These are phyloP conservation scores for Hypoxylon crocopeplum DNA, from an alignment of 495 filamentous ascomycete genomes.

Conservation along the genomic window DNA sequence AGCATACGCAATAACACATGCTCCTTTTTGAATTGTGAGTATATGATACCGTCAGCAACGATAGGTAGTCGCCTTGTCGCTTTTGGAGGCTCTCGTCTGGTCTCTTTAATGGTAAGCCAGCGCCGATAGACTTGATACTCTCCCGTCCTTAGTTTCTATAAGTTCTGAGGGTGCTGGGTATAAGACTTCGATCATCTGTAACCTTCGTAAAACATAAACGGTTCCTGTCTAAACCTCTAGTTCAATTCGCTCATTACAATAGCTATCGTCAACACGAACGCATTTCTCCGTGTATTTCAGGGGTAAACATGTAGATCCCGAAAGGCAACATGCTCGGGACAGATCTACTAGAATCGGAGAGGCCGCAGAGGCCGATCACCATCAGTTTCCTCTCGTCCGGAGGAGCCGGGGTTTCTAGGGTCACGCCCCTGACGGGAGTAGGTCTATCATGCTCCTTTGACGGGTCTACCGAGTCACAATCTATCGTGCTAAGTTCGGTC, in stretches of 20 bases:
- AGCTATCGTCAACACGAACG: neutral
- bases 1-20: constrained; percentile 48
- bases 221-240: constrained; percentile 39
- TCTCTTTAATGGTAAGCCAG: constrained; percentile 56
- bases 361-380: constrained; percentile 66
- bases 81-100: constrained; percentile 45
- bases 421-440: too few species aligned
- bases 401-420: neutral
- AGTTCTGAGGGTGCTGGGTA: constrained; percentile 60
- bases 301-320: too few species aligned
- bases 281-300: neutral
- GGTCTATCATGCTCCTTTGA: too few species aligned
- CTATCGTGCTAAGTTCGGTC: too few species aligned
- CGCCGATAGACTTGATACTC: constrained; percentile 37
- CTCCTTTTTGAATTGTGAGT: constrained; percentile 58
- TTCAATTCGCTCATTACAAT: constrained; percentile 48
- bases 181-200: constrained; percentile 56
- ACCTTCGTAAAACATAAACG: constrained; percentile 62
- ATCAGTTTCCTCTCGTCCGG: neutral
- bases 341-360: constrained; percentile 68
- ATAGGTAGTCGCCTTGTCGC: constrained; percentile 51
- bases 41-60: constrained; percentile 68
- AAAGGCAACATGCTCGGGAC: neutral
- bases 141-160: constrained; percentile 52
- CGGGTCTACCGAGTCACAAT: too few species aligned